These are phyloP conservation scores for Diophrys appendiculata DNA, from an alignment of 73 alveolate species.

Conservation along the genomic window DNA sequence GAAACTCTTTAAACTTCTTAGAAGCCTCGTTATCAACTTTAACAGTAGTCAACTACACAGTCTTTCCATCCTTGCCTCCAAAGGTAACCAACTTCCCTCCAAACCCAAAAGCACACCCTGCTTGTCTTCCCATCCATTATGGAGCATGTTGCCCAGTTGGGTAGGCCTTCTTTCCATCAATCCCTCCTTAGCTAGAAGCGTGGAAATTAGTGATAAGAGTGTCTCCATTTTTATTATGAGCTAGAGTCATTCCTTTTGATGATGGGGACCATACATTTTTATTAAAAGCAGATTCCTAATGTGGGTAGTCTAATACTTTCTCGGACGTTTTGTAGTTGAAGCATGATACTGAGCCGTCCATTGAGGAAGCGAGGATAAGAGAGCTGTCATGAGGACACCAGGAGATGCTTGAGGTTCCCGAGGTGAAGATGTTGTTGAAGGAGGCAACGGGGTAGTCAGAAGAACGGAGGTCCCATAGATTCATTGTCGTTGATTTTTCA, in stretches of 20 bases:
- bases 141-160: constrained; percentile 70
- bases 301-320: constrained; percentile 41
- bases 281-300: constrained; percentile 8
- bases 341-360: constrained; percentile 60
- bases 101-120: constrained; percentile 76
- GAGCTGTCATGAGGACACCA: constrained; percentile 87
- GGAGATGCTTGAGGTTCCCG: constrained; percentile 68
- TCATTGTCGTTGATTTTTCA: constrained; percentile 66
- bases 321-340: constrained; percentile 76
- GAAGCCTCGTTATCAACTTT: constrained; percentile 19
- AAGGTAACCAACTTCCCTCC: constrained; percentile 70
- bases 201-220: constrained; percentile 19
- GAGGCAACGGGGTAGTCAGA: constrained; percentile 80
- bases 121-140: constrained; percentile 66
- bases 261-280: constrained; percentile 41
- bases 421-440: constrained; percentile 59
- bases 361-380: constrained; percentile 68
- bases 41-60: background rate
- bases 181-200: constrained; percentile 26
- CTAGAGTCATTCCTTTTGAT: constrained; percentile 34
- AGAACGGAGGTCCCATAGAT: constrained; percentile 89
- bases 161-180: constrained; percentile 5
- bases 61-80: constrained; percentile 31
- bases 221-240: constrained; percentile 36
- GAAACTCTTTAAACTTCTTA: constrained; percentile 30